These are phyloP conservation scores for Excoecaria agallocha DNA, from an alignment of 345 rosid species.

Conservation along the genomic window DNA sequence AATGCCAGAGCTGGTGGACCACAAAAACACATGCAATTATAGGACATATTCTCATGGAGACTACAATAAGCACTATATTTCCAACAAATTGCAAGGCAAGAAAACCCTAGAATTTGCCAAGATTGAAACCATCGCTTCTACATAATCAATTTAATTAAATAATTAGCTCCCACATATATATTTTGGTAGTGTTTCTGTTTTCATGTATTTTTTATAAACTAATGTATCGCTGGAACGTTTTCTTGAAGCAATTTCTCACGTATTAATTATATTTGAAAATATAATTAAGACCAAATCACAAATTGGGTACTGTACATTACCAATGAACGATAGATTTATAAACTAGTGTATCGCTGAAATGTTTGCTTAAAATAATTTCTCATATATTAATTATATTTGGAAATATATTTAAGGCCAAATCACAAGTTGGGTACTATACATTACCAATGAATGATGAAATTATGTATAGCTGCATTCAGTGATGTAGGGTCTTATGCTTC, in stretches of 20 bases:
- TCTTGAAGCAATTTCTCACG: too few species aligned
- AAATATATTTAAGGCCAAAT: neutral
- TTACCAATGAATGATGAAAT: slow-evolving; percentile 14
- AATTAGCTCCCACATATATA: too few species aligned
- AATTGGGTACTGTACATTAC: neutral
- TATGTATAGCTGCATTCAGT: slow-evolving; percentile 10
- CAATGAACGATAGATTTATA: slow-evolving; percentile 3
- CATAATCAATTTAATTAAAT: too few species aligned
- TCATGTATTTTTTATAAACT: too few species aligned
- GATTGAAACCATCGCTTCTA: slow-evolving; percentile 27
- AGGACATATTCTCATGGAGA: slow-evolving; percentile 89
- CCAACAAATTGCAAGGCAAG: slow-evolving; percentile 85
- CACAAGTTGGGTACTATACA: neutral
- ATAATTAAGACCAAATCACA: neutral
- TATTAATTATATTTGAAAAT: too few species aligned
- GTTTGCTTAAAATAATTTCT: too few species aligned
- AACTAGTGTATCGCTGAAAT: too few species aligned
- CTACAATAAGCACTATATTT: slow-evolving; percentile 77
- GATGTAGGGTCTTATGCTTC: slow-evolving; percentile 17
- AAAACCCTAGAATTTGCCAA: slow-evolving; percentile 83
- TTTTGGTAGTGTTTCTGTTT: too few species aligned
- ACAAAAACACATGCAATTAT: slow-evolving; percentile 75
- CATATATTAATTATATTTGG: too few species aligned
- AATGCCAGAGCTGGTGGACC: slow-evolving; percentile 64
- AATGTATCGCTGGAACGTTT: too few species aligned